These are phyloP conservation scores for Dioscorea zingiberensis DNA, from an alignment of 106 monocot genomes.

Conservation along the genomic window DNA sequence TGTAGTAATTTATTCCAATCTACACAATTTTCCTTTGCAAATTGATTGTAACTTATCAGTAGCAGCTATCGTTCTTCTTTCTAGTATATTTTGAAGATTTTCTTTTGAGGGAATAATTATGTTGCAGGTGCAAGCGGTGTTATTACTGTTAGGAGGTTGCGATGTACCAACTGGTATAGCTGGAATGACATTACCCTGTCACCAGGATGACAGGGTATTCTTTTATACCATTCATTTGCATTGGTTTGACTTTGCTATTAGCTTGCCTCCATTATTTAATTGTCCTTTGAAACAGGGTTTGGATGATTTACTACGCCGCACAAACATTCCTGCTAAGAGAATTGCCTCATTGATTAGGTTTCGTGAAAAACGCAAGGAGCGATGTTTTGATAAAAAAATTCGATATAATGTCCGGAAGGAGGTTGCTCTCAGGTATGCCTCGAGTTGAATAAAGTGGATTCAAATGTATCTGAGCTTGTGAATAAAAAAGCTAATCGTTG, in stretches of 20 bases:
- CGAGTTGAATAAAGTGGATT: no score
- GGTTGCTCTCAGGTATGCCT: slow-evolving; percentile 72
- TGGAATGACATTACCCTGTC: slow-evolving; percentile 24
- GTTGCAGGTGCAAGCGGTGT: slow-evolving; percentile 86
- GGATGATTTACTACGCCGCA: slow-evolving; percentile 62
- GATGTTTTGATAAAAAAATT: slow-evolving; percentile 90
- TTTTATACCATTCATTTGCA: not conserved
- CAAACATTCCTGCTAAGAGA: slow-evolving; percentile 72
- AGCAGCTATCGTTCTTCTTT: no score
- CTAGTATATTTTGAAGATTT: no score
- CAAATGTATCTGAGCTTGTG: no score
- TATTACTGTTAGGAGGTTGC: slow-evolving; percentile 68
- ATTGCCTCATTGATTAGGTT: slow-evolving; percentile 82
- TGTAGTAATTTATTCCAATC: no score
- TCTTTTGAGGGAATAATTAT: not conserved
- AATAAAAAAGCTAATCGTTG: no score
- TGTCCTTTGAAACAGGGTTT: slow-evolving; percentile 36
- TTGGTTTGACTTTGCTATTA: not conserved
- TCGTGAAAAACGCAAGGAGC: slow-evolving; percentile 81
- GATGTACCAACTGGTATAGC: slow-evolving; percentile 48
- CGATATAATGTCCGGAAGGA: slow-evolving; percentile 78
- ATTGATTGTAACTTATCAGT: not conserved
- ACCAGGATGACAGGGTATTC: slow-evolving; percentile 47
- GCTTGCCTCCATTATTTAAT: not conserved
- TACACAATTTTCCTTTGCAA: not conserved